phyloP scores from a whole-genome alignment of 2,329 filamentous ascomycete genomes.

The Aulographum hederae region DNA sequence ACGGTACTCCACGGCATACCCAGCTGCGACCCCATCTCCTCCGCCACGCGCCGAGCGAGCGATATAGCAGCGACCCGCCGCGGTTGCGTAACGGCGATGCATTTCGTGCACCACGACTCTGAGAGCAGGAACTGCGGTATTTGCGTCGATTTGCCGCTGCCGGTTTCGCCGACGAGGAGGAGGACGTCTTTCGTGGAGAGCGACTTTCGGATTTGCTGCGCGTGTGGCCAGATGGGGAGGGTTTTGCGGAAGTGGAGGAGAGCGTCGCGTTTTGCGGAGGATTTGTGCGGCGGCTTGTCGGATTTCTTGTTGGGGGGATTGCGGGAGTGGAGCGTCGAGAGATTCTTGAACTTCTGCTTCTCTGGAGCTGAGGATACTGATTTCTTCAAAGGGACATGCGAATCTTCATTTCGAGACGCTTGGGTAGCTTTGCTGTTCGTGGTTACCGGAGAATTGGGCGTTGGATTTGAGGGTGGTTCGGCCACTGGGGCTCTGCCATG shows the following conservation, averaged over 20 bases:
- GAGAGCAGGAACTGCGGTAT: constrained; percentile 74
- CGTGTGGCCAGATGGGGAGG: constrained; percentile 66
- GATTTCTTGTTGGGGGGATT: too few species aligned
- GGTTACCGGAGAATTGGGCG: too few species aligned
- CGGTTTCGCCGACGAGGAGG: constrained; percentile 80
- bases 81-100: constrained; percentile 88
- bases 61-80: constrained; percentile 86
- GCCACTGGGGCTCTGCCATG: too few species aligned
- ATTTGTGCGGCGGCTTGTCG: too few species aligned
- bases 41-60: constrained; percentile 69
- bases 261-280: constrained; percentile 25
- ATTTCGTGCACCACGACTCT: constrained; percentile 68
- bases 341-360: too few species aligned
- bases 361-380: too few species aligned
- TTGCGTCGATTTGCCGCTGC: constrained; percentile 93
- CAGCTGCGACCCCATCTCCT: constrained; percentile 55
- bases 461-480: too few species aligned
- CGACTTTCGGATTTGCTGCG: constrained; percentile 46
- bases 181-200: constrained; percentile 52
- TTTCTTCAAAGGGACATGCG: too few species aligned
- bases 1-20: constrained; percentile 48
- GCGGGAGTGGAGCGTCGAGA: too few species aligned
- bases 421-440: too few species aligned
- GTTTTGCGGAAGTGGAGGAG: constrained; percentile 38
- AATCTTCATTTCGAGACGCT: too few species aligned